These are phyloP conservation scores for Monilinia fructicola DNA, from an alignment of 2,329 filamentous ascomycete genomes.

Conservation along the genomic window DNA sequence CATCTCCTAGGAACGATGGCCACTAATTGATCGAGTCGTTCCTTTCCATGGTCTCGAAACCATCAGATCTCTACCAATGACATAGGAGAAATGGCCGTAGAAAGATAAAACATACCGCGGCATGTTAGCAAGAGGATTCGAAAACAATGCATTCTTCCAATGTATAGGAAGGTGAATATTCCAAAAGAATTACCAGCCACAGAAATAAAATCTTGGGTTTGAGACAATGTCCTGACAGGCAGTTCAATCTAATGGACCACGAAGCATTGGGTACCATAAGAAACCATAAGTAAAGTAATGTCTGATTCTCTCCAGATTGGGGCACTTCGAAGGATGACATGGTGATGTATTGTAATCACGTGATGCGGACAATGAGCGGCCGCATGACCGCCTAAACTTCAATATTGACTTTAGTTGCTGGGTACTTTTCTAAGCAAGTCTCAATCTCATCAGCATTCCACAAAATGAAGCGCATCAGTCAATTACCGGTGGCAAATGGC, in stretches of 20 bases:
- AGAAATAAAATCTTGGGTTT: too few relatives aligned
- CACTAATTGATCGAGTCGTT: not conserved
- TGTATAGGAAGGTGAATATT: not conserved
- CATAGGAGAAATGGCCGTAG: not conserved
- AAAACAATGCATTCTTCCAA: not conserved
- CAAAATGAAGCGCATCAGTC: slow-evolving; percentile 38
- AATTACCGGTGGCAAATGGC: slow-evolving; percentile 28
- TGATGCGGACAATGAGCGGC: slow-evolving; percentile 4
- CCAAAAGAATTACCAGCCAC: too few relatives aligned
- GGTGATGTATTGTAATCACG: not conserved
- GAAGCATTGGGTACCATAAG: not conserved
- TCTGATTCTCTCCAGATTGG: not conserved
- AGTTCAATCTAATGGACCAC: not conserved
- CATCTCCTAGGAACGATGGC: not conserved
- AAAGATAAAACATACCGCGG: not conserved
- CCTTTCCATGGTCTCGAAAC: not conserved
- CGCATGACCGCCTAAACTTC: slow-evolving; percentile 15
- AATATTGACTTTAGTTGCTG: not conserved
- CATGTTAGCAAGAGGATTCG: not conserved
- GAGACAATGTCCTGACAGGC: too few relatives aligned
- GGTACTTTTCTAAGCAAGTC: slow-evolving; percentile 9
- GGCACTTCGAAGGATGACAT: not conserved
- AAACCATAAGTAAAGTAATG: not conserved
- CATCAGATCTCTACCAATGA: not conserved
- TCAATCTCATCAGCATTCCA: slow-evolving; percentile 25